Conservation (phyloP, 2,329 filamentous ascomycete species). For the Cryphonectria nitschkei region DNA sequence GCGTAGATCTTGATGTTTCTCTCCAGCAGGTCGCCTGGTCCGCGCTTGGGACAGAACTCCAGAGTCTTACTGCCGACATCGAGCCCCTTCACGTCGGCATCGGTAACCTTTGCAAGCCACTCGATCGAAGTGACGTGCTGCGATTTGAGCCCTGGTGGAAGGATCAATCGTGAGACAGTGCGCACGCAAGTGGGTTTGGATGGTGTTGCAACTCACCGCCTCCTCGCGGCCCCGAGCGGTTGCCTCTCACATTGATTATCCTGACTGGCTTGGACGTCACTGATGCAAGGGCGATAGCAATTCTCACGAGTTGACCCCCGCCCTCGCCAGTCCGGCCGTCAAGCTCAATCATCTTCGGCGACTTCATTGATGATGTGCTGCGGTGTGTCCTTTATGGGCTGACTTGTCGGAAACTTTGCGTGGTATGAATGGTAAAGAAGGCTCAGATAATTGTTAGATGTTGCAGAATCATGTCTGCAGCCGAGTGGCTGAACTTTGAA, state of each 20-base stretch:
- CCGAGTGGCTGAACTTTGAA: neutral
- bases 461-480: neutral
- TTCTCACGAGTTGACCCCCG: constrained; percentile 63
- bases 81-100: constrained; percentile 55
- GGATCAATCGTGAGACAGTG: neutral
- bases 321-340: constrained; percentile 64
- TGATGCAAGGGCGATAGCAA: constrained; percentile 59
- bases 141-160: constrained; percentile 58
- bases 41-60: constrained; percentile 48
- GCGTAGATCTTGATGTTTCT: constrained; percentile 54
- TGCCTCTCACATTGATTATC: constrained; percentile 60
- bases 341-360: constrained; percentile 48
- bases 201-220: constrained; percentile 33
- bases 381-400: neutral
- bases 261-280: constrained; percentile 57
- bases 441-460: neutral
- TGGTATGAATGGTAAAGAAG: neutral
- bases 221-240: constrained; percentile 45
- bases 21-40: constrained; percentile 44
- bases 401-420: neutral
- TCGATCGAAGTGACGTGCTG: constrained; percentile 62
- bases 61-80: constrained; percentile 54
- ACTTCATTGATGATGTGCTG: constrained; percentile 23
- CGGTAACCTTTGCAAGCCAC: constrained; percentile 56
- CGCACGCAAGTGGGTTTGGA: no score